Evolutionary conservation across 345 rosid genomes (phyloP), one percentile per base, ranked within the genome.

Genomic region (Salix arbutifolia): DNA sequence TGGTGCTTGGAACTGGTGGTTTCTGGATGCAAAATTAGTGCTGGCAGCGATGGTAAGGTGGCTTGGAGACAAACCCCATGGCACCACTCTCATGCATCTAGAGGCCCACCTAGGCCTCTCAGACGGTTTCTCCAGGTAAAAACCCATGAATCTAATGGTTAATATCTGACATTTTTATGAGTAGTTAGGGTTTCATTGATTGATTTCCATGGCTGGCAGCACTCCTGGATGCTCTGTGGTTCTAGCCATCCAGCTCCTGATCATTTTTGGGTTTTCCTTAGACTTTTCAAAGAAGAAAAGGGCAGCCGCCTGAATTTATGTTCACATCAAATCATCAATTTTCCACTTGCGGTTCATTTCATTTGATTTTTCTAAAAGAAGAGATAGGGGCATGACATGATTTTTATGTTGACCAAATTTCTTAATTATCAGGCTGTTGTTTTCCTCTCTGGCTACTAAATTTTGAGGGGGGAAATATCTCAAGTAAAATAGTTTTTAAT

Each of bases 21-120:
- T 48, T 89, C 98, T 1, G 97, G 99, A 1, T 90, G 89, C 83
- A 95, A 95, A 83, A 88, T 95, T 30, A 93, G 97, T 77, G 98
- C 98, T 1, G 99, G 98, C 11, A 90, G 98, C 82, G 98, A 95
- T 67, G 99, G 98, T 4, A 90, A 87, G 78, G 87, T 93, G 31
- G 92, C 96, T 28, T 93, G 99, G 99, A 87, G 91, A 68, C 98
- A 95, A 85, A 93, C 94, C 7, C 97, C 97, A 14, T 93, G 97
- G 97, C 98, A 91, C 76, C 94, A 88, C 77, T 89, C 98, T 61
- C 97, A 93, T 69, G 97, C 93, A 5, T 93, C 94, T 17, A 86
- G 95, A 72, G 98, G 97, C 67, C 96, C 97, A 1, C 93, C 96
- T 4, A 84, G 97, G 60, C 94, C 97, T 9, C 94, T 95, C 11